Conservation (phyloP, 2,329 filamentous ascomycete species). For the Magnaporthales sp. region DNA sequence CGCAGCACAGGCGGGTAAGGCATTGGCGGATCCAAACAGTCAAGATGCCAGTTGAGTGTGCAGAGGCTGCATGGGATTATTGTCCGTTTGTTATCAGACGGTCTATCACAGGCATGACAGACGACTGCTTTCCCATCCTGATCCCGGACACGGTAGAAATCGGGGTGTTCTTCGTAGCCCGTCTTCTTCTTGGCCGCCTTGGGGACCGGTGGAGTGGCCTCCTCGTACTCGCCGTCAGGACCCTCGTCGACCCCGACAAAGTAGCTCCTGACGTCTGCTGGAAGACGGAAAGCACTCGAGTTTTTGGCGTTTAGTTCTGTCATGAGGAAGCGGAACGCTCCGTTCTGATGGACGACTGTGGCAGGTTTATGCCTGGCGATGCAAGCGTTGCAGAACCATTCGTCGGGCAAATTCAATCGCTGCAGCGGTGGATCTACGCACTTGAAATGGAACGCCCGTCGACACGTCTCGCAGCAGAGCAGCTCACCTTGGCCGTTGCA, state of each 20-base stretch:
- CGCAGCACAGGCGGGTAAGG: slow-evolving; percentile 68
- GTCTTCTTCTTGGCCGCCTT: slow-evolving; percentile 49
- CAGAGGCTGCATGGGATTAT: slow-evolving; percentile 86
- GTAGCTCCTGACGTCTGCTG: slow-evolving; percentile 59
- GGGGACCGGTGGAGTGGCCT: slow-evolving; percentile 40
- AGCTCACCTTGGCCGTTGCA: slow-evolving; percentile 79
- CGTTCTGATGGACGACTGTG: slow-evolving; percentile 37
- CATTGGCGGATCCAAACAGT: slow-evolving; percentile 80
- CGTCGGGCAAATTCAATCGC: slow-evolving; percentile 55
- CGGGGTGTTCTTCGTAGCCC: slow-evolving; percentile 55
- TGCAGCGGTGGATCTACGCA: slow-evolving; percentile 78
- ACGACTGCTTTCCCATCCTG: slow-evolving; percentile 66
- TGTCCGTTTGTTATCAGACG: slow-evolving; percentile 53
- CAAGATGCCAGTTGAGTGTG: slow-evolving; percentile 77
- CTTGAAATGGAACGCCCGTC: slow-evolving; percentile 79
- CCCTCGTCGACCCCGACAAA: slow-evolving; percentile 76
- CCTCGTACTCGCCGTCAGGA: slow-evolving; percentile 72
- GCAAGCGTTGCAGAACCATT: slow-evolving; percentile 81
- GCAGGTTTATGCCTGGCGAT: slow-evolving; percentile 39
- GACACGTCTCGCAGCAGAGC: slow-evolving; percentile 89
- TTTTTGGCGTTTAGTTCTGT: slow-evolving; percentile 59
- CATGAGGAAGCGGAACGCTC: slow-evolving; percentile 54
- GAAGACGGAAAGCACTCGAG: slow-evolving; percentile 64
- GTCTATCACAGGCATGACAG: slow-evolving; percentile 66
- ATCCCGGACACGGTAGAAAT: slow-evolving; percentile 62